Base-by-base conservation (phyloP, 2,329 filamentous ascomycete genomes). In the Sporothrix schenckii region DNA sequence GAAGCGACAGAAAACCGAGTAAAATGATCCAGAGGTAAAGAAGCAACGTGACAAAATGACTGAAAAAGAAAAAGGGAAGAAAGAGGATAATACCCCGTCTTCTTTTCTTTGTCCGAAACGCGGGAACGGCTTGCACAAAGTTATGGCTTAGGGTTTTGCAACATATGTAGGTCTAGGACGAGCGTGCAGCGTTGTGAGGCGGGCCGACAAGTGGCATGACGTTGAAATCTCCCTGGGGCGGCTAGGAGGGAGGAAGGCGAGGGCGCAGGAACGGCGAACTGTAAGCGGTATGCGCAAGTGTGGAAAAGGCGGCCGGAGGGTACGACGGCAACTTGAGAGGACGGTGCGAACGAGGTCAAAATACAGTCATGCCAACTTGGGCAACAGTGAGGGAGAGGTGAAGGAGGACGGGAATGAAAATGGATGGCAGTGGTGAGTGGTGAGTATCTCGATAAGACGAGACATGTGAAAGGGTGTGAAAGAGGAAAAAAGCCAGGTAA, bases 211-310 rank as follows among this genome's bases (percentile, higher is more conserved):
- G 67, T 41, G 54, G 67, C 44, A 69, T 69, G 54, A 69, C 67
- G 67, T 52, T 50, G 53, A 69, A 24, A 49, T 49, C 66, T 60
- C 27, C 66, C 53, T 58, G 30, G 27, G 44, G 21, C 44, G 27
- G 53, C 53, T 47, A 50, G 47, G 54, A 24, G 11, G 24, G 24
- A 24, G 14, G 19, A 56, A 3, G 24, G 24, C 21, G 30, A 44
- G 44, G 27, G 13, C 30, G 44, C 14, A 52, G n/a, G 41, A 14
- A 52, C 34, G 67, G 9, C 5, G 41, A 34, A 21, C 41, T 27
- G 53, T 60, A 34, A 49, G 66, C n/a, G 53, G 66, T 56, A 68
- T 47, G 52, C 34, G 50, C 65, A 68, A 68, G 66, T 21, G 66
- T 27, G n/a, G 21, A 9, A 47, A 39, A 49, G 21, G 13, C 19